These are phyloP conservation scores for Rhynchospora breviuscula DNA, from an alignment of 176 grass and related monocot genomes.

Conservation along the genomic window DNA sequence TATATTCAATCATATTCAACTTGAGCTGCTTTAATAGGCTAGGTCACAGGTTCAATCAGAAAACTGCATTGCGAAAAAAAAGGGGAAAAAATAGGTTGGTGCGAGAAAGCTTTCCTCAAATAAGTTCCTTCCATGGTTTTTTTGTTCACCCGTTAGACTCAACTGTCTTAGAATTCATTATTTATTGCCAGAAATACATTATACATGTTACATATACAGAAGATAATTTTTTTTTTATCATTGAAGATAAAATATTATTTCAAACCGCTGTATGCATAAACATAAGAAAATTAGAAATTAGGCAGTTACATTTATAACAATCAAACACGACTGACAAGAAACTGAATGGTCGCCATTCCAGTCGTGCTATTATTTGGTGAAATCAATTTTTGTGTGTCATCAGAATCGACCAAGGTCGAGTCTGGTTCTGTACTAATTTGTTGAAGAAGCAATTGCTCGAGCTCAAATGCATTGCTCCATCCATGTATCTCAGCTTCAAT, in stretches of 20 bases:
- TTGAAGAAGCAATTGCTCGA: conserved; percentile 18
- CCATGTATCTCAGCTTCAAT: conserved; percentile 25
- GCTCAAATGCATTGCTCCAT: conserved; percentile 25
- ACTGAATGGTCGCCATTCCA: background rate
- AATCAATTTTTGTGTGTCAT: background rate
- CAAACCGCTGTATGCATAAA: background rate
- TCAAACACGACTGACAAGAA: background rate
- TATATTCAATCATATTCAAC: background rate
- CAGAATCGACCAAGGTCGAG: background rate
- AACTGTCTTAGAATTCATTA: background rate
- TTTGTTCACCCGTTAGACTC: background rate
- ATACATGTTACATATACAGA: background rate
- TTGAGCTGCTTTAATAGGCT: background rate
- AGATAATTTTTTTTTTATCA: too few species aligned
- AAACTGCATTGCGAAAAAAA: background rate
- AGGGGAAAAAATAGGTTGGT: background rate
- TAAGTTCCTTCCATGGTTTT: background rate
- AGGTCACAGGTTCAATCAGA: background rate
- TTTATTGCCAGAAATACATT: background rate
- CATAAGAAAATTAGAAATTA: background rate
- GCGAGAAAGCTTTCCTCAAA: background rate
- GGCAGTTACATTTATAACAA: background rate
- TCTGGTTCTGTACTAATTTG: background rate
- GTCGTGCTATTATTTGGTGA: background rate
- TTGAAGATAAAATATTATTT: background rate